Evolutionary conservation across 1,284 basidiomycete species (phyloP).

Genomic region (Sanghuangporus baumii): DNA sequence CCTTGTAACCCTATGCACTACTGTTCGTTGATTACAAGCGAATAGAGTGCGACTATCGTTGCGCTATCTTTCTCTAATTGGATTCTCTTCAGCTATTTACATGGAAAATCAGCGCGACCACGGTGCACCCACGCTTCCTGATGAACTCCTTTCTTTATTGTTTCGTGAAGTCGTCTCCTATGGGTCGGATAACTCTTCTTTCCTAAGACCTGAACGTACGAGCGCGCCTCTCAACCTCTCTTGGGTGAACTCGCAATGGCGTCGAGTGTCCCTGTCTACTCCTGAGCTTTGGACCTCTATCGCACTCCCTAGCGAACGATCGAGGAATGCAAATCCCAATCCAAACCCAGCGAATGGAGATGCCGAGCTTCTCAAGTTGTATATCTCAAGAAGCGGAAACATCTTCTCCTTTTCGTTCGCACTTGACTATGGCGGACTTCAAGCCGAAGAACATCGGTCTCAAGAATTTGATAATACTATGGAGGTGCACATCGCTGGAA

Average conservation of each 20-base stretch:
- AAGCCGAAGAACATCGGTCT: background rate
- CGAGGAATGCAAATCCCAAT: background rate
- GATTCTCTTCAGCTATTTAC: background rate
- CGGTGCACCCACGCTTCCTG: slow-evolving; percentile 3
- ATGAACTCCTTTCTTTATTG: slow-evolving; percentile 4
- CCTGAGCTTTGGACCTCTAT: slow-evolving; percentile 10
- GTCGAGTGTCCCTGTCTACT: slow-evolving; percentile 3
- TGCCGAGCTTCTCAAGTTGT: slow-evolving; percentile 3
- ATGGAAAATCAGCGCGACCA: background rate
- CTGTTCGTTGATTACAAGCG: no score
- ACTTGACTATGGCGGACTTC: slow-evolving; percentile 2
- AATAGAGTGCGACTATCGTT: no score
- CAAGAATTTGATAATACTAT: background rate
- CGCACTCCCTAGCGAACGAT: background rate
- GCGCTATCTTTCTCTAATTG: background rate
- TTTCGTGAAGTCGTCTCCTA: background rate
- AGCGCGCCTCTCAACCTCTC: slow-evolving; percentile 8
- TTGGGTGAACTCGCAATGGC: slow-evolving; percentile 11
- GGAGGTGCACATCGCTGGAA: background rate
- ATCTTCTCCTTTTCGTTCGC: background rate
- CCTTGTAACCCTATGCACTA: no score
- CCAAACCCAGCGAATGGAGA: background rate
- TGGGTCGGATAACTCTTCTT: background rate
- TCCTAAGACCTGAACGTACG: background rate
- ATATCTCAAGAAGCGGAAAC: slow-evolving; percentile 4